Conservation (phyloP, 225 moss, liverwort and hornwort species). For the Antitrichia curtipendula region DNA sequence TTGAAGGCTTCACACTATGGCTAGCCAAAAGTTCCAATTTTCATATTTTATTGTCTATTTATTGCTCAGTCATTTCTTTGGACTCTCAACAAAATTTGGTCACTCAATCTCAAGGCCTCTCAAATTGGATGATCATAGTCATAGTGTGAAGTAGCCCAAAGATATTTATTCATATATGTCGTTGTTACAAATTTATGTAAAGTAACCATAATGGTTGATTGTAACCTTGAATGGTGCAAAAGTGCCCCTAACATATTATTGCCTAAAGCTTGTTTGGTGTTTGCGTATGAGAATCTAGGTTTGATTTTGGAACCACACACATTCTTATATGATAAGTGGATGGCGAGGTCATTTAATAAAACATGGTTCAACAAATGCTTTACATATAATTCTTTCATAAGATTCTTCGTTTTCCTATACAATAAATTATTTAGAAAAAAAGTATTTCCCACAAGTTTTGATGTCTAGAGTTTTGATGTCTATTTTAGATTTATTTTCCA, state of each 20-base stretch:
- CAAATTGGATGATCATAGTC: no score
- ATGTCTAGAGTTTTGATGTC: no score
- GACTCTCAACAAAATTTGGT: no score
- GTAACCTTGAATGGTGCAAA: not conserved
- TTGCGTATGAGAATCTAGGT: fast-evolving
- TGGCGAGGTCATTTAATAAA: not conserved
- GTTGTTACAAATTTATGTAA: not conserved
- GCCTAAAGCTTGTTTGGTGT: not conserved
- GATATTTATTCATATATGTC: not conserved
- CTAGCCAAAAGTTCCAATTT: no score
- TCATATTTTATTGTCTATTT: no score
- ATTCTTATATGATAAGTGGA: not conserved
- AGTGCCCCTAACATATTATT: not conserved
- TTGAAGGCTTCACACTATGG: no score
- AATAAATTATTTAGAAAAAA: not conserved
- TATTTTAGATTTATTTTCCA: not conserved
- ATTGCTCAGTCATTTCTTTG: no score
- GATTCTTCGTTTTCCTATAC: not conserved
- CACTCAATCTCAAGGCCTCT: no score
- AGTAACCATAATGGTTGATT: not conserved
- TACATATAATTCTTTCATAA: not conserved
- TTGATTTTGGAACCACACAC: not conserved
- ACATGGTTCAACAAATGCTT: not conserved
- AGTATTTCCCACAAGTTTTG: not conserved
- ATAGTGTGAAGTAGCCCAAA: no score